Evolutionary conservation across 139 green algal genomes (phyloP), one percentile per base, ranked within the genome.

Genomic region (Desmodesmus armatus): DNA sequence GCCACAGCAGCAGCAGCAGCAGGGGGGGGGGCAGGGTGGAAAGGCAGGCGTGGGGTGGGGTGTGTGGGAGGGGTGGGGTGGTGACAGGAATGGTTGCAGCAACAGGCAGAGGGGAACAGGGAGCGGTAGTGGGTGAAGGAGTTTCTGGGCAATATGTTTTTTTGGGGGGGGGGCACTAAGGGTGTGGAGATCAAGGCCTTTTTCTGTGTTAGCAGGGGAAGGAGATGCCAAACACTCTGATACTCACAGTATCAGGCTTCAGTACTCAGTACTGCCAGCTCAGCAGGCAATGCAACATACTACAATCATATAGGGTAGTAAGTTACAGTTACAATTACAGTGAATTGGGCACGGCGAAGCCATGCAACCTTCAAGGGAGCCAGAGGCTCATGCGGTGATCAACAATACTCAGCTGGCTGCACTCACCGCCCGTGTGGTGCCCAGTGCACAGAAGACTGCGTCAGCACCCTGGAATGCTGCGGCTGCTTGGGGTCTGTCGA

Each of bases 391-490:
- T 31, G 17, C 3, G 29, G 13, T 31, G 33, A 15, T 15, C 29
- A 53, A 47, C 70, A 47, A 40, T 3, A 60, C 7, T 78, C 25
- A 33, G 31, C 25, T 35, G 40, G 25, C 70, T 78, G n/a, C n/a
- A n/a, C n/a, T n/a, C 21, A 51, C 39, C 4, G 70, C 1, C 31
- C 40, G 58, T 13, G 35, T 78, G 7, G 70, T 78, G 21, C 70
- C 39, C 40, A 78, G 31, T 41, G 63, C 63, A 72, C 63, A 72
- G n/a, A 72, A 41, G 31, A 72, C 63, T 3, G 63, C 63, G 27
- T 72, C 63, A 17, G 43, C 63, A 44, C 63, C 63, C 4, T 41
- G 9, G 31, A 72, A 72, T 25, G 29, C 29, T 17, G 29, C 6
- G 35, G 69, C 69, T 35, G 39, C 15, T 51, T 58, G 53, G 53